These are phyloP conservation scores for Apiotrichum gamsii DNA, from an alignment of 1,284 basidiomycete genomes.

Conservation along the genomic window DNA sequence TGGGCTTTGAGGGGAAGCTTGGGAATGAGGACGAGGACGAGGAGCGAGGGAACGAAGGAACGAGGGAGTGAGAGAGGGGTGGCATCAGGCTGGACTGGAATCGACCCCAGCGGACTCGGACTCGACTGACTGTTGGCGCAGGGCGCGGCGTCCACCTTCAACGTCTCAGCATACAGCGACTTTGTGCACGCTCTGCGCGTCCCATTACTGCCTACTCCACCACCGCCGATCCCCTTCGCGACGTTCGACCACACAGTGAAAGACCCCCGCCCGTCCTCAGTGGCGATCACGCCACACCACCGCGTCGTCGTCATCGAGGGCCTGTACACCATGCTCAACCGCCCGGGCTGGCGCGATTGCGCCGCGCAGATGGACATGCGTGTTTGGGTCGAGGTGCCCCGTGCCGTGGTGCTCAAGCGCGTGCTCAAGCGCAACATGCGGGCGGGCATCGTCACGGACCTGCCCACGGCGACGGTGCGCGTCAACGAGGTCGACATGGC, in stretches of 20 bases:
- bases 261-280: slow-evolving; percentile 50
- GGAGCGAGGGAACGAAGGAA: too few relatives aligned
- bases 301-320: slow-evolving; percentile 78
- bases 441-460: slow-evolving; percentile 25
- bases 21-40: too few relatives aligned
- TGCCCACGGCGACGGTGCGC: not conserved
- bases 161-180: slow-evolving; percentile 56
- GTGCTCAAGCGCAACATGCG: slow-evolving; percentile 53
- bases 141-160: slow-evolving; percentile 50
- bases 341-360: slow-evolving; percentile 66
- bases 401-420: slow-evolving; percentile 57
- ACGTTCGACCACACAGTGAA: slow-evolving; percentile 51
- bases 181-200: slow-evolving; percentile 65
- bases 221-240: slow-evolving; percentile 38
- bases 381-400: slow-evolving; percentile 65
- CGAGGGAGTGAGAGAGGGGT: too few relatives aligned
- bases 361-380: slow-evolving; percentile 66
- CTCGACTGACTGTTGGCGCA: too few relatives aligned
- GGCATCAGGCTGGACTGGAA: too few relatives aligned
- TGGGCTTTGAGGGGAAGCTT: too few relatives aligned
- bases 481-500: slow-evolving; percentile 18
- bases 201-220: slow-evolving; percentile 51
- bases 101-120: too few relatives aligned
- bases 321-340: slow-evolving; percentile 67
- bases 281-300: slow-evolving; percentile 58